These are phyloP conservation scores for Coemansia sp. DNA, from an alignment of 192 early-diverging fungal species.

Conservation along the genomic window DNA sequence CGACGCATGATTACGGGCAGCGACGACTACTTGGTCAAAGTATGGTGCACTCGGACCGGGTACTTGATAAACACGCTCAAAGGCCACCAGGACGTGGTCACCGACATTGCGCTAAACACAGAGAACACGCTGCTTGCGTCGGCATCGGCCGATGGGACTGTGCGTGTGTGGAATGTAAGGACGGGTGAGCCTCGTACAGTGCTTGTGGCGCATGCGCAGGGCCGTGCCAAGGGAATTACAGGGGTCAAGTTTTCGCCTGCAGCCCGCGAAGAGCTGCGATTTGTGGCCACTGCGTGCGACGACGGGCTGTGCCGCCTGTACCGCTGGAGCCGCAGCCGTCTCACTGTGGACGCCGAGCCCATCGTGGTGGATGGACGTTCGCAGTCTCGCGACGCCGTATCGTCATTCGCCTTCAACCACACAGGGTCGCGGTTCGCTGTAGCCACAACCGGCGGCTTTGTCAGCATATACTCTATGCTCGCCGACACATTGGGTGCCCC, in stretches of 20 bases:
- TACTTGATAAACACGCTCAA: slow-evolving; percentile 78
- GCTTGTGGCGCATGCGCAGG: slow-evolving; percentile 45
- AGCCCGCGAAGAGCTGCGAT: slow-evolving; percentile 64
- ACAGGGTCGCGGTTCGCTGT: slow-evolving; percentile 79
- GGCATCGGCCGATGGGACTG: slow-evolving; percentile 71
- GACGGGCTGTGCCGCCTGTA: slow-evolving; percentile 76
- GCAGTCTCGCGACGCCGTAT: slow-evolving; percentile 53
- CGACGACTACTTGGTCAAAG: slow-evolving; percentile 83
- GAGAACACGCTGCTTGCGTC: slow-evolving; percentile 80
- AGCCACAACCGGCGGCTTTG: slow-evolving; percentile 71
- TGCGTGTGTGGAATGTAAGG: slow-evolving; percentile 75
- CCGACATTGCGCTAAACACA: slow-evolving; percentile 72
- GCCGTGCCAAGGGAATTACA: slow-evolving; percentile 59
- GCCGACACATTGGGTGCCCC: slow-evolving; percentile 29
- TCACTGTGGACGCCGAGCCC: slow-evolving; percentile 60
- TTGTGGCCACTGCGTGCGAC: slow-evolving; percentile 67
- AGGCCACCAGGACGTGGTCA: slow-evolving; percentile 74
- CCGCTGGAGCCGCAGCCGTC: slow-evolving; percentile 62
- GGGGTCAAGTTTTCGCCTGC: slow-evolving; percentile 77
- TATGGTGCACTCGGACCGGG: slow-evolving; percentile 80
- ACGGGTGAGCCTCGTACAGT: slow-evolving; percentile 67
- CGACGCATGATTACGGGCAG: slow-evolving; percentile 79
- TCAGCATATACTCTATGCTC: slow-evolving; percentile 75
- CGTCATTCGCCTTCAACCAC: slow-evolving; percentile 70
- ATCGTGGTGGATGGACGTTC: slow-evolving; percentile 56